Evolutionary conservation across 805 yeast species (phyloP), one percentile per base, ranked within the genome.

Genomic region (Danielia reshetovae): DNA sequence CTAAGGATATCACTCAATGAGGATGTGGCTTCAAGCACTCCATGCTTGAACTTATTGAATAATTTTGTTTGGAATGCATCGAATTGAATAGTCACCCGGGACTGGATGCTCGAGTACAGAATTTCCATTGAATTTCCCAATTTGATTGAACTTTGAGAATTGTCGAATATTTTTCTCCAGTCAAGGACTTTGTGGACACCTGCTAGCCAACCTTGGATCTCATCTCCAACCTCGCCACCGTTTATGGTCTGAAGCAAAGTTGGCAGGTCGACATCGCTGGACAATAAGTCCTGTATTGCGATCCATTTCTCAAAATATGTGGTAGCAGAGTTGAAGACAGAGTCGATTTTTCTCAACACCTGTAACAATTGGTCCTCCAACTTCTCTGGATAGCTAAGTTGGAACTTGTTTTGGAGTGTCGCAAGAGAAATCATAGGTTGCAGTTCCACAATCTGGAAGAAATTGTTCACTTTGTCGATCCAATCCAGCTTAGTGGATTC

Each of bases 11-110:
- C 17, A 12, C 16, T 57, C 2, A 70, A 45, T 2, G 42, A 40
- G 7, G 39, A 51, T 33, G 72, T 59, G 2, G 52, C 36, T 1
- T 45, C 40, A 5, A 49, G 51, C 25, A 80, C 48, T 13, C 58
- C 47, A 2, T 50, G 55, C 3, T 75, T 59, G 55, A 79, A 74
- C 19, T 53, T 53, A 2, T 45, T 40, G 6, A 72, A 27, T 5
- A 79, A 51, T 2, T 65, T 65, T 26, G 59, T 62, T 42, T 78
- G 82, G 77, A 86, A 82, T 2, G 52, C 43, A 38, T 79, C 82
- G 59, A 74, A 81, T 45, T 74, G 77, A 3, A 77, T 54, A 24
- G 58, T 60, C 5, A 79, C 65, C 24, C 77, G 59, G 0, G 71
- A 52, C 39, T 78, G 83, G 2, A 80, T 81, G 11, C 70, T 70